Conservation (phyloP, 2,329 filamentous ascomycete species). For the Rutstroemia sp. region DNA sequence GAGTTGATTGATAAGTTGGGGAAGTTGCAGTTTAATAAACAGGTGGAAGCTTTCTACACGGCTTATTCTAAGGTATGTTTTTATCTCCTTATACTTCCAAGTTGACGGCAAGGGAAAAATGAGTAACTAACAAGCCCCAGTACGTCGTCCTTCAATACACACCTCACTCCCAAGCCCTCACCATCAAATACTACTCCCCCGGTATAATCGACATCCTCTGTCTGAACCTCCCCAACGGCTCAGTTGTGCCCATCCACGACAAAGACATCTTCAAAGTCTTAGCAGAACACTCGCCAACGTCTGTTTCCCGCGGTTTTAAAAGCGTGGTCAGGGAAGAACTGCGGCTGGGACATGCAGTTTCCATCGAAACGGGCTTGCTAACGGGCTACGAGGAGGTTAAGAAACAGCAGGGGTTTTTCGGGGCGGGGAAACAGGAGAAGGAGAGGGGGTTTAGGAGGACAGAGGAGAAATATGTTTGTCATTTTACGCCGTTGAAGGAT, state of each 20-base stretch:
- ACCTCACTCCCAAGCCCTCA: slow-evolving; percentile 24
- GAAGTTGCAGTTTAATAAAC: slow-evolving; percentile 31
- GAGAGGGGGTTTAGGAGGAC: slow-evolving; percentile 11
- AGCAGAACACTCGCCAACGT: slow-evolving; percentile 34
- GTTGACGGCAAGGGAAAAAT: too few relatives aligned
- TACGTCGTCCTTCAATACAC: slow-evolving; percentile 34
- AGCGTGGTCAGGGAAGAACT: slow-evolving; percentile 34
- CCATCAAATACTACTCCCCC: slow-evolving; percentile 40
- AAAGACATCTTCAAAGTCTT: slow-evolving; percentile 50
- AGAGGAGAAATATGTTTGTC: slow-evolving; percentile 27
- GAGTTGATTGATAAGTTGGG: slow-evolving; percentile 32
- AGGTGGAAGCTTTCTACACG: slow-evolving; percentile 36
- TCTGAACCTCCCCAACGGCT: slow-evolving; percentile 30
- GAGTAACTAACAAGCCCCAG: slow-evolving; percentile 19
- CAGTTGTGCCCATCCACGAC: slow-evolving; percentile 33
- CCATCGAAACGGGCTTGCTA: slow-evolving; percentile 23
- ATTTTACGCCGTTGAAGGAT: slow-evolving; percentile 39
- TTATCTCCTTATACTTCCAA: not conserved
- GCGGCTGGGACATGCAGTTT: slow-evolving; percentile 20
- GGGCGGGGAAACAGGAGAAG: not conserved
- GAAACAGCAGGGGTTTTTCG: slow-evolving; percentile 14
- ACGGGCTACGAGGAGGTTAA: slow-evolving; percentile 22
- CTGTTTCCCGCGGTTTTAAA: slow-evolving; percentile 38
- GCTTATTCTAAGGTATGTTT: slow-evolving; percentile 34
- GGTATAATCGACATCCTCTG: slow-evolving; percentile 41